phyloP scores from a whole-genome alignment of 768 basidiomycete species.

The Tulasnella sp. region DNA sequence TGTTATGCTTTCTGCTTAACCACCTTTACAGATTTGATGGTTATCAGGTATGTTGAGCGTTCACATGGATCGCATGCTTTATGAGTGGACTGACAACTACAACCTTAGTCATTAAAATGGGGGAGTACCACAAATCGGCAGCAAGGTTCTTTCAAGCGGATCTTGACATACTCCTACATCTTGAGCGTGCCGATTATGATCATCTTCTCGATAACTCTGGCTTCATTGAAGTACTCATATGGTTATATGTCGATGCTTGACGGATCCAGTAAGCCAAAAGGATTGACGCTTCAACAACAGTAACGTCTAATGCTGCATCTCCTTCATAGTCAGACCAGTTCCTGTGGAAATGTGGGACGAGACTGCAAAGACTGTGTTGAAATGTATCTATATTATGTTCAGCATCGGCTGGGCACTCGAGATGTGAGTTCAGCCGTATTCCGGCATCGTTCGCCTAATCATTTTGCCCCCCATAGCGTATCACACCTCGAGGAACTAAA shows the following conservation, averaged over 20 bases:
- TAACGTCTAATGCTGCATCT: neutral
- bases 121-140: neutral
- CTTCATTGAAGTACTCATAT: neutral
- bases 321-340: neutral
- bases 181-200: neutral
- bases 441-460: no score
- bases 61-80: constrained; percentile 47
- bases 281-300: neutral
- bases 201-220: neutral
- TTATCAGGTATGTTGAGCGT: constrained; percentile 38
- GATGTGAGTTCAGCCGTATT: neutral
- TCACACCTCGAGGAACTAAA: constrained; percentile 71
- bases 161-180: neutral
- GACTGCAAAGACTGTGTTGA: constrained; percentile 48
- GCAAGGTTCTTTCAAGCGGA: neutral
- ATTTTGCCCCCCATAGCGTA: neutral
- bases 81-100: constrained; percentile 35
- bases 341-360: neutral
- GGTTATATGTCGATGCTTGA: constrained; percentile 1
- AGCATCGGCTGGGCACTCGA: constrained; percentile 50
- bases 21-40: constrained; percentile 1
- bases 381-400: constrained; percentile 57
- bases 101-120: neutral
- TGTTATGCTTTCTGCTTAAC: neutral
- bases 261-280: neutral